Evolutionary conservation across 2,329 filamentous ascomycete species (phyloP), one percentile per base, ranked within the genome.

Genomic region (Triangularia setosa): DNA sequence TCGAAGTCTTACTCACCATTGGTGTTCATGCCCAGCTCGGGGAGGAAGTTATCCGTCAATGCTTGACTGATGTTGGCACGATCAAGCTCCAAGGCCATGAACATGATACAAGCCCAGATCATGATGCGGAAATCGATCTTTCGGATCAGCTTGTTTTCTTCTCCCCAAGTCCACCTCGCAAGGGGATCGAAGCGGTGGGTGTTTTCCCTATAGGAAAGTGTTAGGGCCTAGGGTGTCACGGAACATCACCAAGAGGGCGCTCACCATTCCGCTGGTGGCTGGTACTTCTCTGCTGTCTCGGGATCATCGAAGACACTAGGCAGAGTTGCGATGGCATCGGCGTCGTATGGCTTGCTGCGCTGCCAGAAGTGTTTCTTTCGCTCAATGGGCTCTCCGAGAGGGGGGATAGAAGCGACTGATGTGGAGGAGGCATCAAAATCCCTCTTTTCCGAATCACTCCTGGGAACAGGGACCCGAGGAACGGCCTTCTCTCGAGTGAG

Each of bases 1-100:
- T 25, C 16, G 23, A 57, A 28, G 16, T 18, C 44, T 14, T 11
- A 9, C 71, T 40, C 67, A 80, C 79, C 78, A 66, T 84, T 75
- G 0, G 80, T 83, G 3, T 72, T 78, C 58, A 83, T 66, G 0
- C 69, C 61, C 53, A 83, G 72, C 18, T 83, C 80, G 0, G 63
- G 64, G 0, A 84, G 70, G 30, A 84, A 80, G 60, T 82, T 79
- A 67, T 83, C 81, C 0, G 81, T 79, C 21, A 83, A 63, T 0
- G 81, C 81, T 66, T 83, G 80, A 1, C 69, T 58, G 16, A 84
- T 72, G 67, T 83, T 84, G 4, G 79, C 77, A 0, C 81, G 74
- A 60, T 83, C 81, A 0, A 84, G 74, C 65, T 85, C 81, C 27
- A 85, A 76, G 0, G 79, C 76, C 70, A 81, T 80, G 68, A 83